Evolutionary conservation across 352 stramenopile species (phyloP), one percentile per base, ranked within the genome.

Genomic region (Globisporangium spiculum): DNA sequence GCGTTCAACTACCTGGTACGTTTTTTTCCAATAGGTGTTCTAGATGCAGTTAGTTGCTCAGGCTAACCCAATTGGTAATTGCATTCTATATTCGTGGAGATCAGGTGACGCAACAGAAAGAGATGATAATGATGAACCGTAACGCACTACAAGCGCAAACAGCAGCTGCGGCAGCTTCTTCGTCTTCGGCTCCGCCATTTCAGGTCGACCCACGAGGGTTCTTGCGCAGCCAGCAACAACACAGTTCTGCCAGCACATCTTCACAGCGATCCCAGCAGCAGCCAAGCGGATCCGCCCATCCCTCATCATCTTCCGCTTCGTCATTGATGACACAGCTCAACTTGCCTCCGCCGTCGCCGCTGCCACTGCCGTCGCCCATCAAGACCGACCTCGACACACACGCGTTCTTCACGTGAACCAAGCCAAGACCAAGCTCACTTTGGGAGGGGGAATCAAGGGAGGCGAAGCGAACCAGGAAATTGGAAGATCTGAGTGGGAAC

Each of bases 1-100:
- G 83, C 89, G 9, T 98, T 97, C 72, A 98, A 98, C 75, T 97
- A 97, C 68, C 74, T 98, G 34, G 91, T 97, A 80, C 53, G 68
- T 41, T 20, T 8, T 1, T 27, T 53, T 2, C 24, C 36, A 38
- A 38, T 3, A 30, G 27, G 27, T 30, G 27, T 30, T 30, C 1
- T 3, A 30, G 27, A 30, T 30, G 27, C 27, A 30, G 27, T 30
- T 30, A 30, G 27, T 30, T 30, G 27, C 27, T 30, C 27, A 30
- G 27, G 27, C 27, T 30, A 30, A 30, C 27, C 27, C 27, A 30
- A 30, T 30, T 30, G 27, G 3, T 30, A 30, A 30, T 30, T 30
- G 27, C 27, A 3, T 30, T 3, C 27, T 30, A 30, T 30, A 30
- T 30, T 30, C 27, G 7, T 6, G 41, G 41, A n/a, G 41, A 66